Base-by-base conservation (phyloP, 2,329 filamentous ascomycete genomes). In the Ceratocystis colombiana region DNA sequence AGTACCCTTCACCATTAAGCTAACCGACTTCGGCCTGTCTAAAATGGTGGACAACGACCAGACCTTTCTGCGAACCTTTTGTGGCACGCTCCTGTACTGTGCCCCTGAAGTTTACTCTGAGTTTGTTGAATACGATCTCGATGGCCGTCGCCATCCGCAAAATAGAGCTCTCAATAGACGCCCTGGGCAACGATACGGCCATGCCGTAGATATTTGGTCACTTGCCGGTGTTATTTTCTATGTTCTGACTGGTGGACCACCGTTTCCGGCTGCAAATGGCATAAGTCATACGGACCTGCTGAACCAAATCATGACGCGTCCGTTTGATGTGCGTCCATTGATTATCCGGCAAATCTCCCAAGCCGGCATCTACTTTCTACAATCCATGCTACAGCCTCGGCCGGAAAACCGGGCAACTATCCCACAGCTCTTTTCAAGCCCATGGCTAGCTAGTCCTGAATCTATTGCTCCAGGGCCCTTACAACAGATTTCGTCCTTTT, bases 191-290 rank as follows among this genome's bases (percentile, higher is more conserved):
- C 86, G 90, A 25, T 99, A 99, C 74, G 90, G 87, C 72, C 90
- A 96, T 69, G 90, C 91, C 1, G 89, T 97, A 41, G 94, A 99
- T 73, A 89, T 96, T 69, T 99, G 94, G 93, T 97, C 94, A 0
- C 84, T 96, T 61, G 94, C 90, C 17, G 94, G 92, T 15, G 94
- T 99, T 1, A 77, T 97, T 5, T 99, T 91, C 77, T 94, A 89
- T 72, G 80, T 90, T 5, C 79, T 99, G n/a, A 91, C 88, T 4
- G 85, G 84, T 10, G 81, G 81, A 37, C 88, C 93, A 33, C 93
- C 94, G 0, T 97, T 90, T 73, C 87, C 87, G 33, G 91, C 89
- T 17, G 84, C 86, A 69, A 85, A 83, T 33, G 89, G 90, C 70
- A 85, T 88, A 63, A 87, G 85, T 69, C 89, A 93, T 68, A 85